Base-by-base conservation (phyloP, 352 stramenopile species). In the Phytophthora parvispora region DNA sequence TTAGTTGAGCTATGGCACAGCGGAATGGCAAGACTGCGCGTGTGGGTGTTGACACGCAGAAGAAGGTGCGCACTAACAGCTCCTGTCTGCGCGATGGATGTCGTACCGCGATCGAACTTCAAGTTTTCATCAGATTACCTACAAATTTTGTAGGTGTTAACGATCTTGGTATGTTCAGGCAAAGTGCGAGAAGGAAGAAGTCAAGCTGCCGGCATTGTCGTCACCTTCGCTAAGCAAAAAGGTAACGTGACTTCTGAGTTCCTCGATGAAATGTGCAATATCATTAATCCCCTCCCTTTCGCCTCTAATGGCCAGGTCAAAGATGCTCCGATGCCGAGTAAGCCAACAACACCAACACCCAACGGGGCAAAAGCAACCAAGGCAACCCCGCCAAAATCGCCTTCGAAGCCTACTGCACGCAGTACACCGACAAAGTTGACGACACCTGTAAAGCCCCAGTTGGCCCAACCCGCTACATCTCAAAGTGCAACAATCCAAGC, bases 141-240 rank as follows among this genome's bases (percentile, higher is more conserved):
- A n/a, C n/a, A n/a, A n/a, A 36, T 10, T 36, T 36, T 6, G 10
- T 10, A 36, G 6, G 31, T 36, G 31, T 10, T 28, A 49, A 49
- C 9, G 10, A 13, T 57, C 18, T 51, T 5, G 22, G 4, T 38
- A 15, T 32, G 15, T 3, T 24, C 34, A 79, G 64, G 38, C 20
- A 22, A 78, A 75, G 57, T 38, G 24, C 36, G 57, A 31, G 16
- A 90, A 84, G 69, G 72, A 86, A 25, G 49, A 61, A 8, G 67
- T 89, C 40, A 89, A 87, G 45, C 38, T 91, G 24, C 83, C 83
- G 3, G 67, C 57, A 8, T 58, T 91, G 24, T 57, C 69, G 22
- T 18, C 72, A n/a, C 32, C 47, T 18, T 75, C 62, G 24, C 69
- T 69, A 42, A 69, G 6, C 7, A 88, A 81, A 42, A 86, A 81